Percentiles rank a stretch among this genome's conserved stretches.
Evolutionary conservation across 2,329 filamentous ascomycete genomes (phyloP).

Genomic region (Aureobasidium zeae): DNA sequence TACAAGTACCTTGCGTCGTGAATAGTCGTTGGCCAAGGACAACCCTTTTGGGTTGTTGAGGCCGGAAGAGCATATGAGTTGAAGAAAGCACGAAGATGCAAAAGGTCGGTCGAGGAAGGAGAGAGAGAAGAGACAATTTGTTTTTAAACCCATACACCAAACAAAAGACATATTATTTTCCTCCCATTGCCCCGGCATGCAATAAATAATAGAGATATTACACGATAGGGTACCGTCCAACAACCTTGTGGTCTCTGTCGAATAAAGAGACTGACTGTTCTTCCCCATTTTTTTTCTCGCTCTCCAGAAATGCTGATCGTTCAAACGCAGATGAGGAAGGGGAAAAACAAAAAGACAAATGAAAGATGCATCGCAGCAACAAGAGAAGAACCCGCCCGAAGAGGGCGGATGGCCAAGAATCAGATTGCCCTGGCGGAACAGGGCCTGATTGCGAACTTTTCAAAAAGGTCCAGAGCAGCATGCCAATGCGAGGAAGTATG

Average conservation of each 20-base stretch:
- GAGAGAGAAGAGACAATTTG: background rate
- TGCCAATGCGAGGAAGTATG: slow-evolving; percentile 13
- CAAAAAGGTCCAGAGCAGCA: background rate
- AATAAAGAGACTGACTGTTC: slow-evolving; percentile 3
- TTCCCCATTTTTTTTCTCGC: background rate
- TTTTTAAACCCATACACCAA: slow-evolving; percentile 1
- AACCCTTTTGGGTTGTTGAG: too few relatives aligned
- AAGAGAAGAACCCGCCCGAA: slow-evolving; percentile 1
- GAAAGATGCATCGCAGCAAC: slow-evolving; percentile 12
- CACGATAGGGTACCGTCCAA: slow-evolving; percentile 6
- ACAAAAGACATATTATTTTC: slow-evolving; percentile 13
- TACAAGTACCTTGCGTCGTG: background rate
- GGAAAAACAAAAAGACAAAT: slow-evolving; percentile 3
- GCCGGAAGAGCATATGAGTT: too few relatives aligned
- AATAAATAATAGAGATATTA: slow-evolving; percentile 15
- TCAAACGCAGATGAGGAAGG: slow-evolving; percentile 1
- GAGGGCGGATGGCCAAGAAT: background rate
- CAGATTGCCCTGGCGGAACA: slow-evolving; percentile 2
- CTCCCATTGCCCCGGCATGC: slow-evolving; percentile 4
- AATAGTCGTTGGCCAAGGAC: too few relatives aligned
- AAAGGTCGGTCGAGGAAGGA: background rate
- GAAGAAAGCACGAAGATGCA: too few relatives aligned
- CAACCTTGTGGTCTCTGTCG: background rate
- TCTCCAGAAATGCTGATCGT: slow-evolving; percentile 14
- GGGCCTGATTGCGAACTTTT: slow-evolving; percentile 4